Evolutionary conservation across 306 rosid species (phyloP), one percentile per base, ranked within the genome.

Genomic region (Fragaria nilgerrensis): DNA sequence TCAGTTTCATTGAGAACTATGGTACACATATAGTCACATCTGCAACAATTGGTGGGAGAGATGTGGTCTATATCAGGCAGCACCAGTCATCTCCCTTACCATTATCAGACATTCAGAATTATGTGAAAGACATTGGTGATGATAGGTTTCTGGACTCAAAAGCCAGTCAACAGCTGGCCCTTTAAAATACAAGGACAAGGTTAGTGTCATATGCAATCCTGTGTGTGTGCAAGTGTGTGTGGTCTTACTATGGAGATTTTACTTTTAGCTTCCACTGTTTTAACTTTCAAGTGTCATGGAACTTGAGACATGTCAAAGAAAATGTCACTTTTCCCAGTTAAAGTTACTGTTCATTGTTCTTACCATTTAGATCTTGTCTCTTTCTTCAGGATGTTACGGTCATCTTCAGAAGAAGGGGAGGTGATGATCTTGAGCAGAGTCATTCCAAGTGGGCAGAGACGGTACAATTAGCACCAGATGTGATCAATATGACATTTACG

Each of bases 401-500:
- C 56, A 96, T 96, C 75, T 96, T 92, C 82, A 88, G 99, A 83
- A 91, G 99, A 83, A 92, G 99, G 85, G 99, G 99, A 36, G 99
- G 99, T 23, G 97, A 96, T 48, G 99, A 96, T 91, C 98, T 96
- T 69, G 99, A 91, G 89, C 99, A 96, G 85, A 91, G 84, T 88
- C 98, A 91, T 84, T 64, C 82, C 78, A 91, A 84, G 81, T 96
- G 99, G 99, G 94, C 82, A 68, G 94, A 96, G 83, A 92, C 98
- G 47, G 96, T 96, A 41, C 81, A 80, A 80, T 80, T 75, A 74
- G 96, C 98, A 9, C 98, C 99, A 32, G 99, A 96, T 80, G 93
- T 96, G 80, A 88, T 96, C 81, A 89, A 96, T 88, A 96, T 96
- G 99, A 89, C 90, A 39, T 96, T 96, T 85, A 87, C 92, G 36